phyloP scores from a whole-genome alignment of 345 rosid genomes.

The Arabis hirsuta region DNA sequence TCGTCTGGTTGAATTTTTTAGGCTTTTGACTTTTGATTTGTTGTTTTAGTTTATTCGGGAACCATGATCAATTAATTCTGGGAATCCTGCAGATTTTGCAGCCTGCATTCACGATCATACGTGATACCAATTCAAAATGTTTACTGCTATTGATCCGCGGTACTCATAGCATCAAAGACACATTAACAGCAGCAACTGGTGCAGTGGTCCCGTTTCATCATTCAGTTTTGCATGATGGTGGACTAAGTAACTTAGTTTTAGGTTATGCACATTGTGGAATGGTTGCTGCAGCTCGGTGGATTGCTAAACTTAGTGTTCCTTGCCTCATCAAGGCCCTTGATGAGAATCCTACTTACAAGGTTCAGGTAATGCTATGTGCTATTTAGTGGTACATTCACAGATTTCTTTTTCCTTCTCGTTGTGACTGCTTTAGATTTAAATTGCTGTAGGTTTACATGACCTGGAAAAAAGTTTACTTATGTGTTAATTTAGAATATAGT shows the following conservation, averaged over 20 bases:
- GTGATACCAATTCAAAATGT: conserved; percentile 67
- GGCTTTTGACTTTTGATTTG: not conserved
- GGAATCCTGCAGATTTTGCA: conserved; percentile 73
- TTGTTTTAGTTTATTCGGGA: conserved; percentile 22
- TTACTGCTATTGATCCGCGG: conserved; percentile 89
- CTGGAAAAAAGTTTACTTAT: not conserved
- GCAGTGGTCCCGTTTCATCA: conserved; percentile 99
- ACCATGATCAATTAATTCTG: conserved; percentile 10
- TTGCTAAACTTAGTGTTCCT: conserved; percentile 89
- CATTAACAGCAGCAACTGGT: conserved; percentile 96
- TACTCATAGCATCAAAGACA: conserved; percentile 95
- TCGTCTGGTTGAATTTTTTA: not conserved
- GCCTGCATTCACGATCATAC: conserved; percentile 93
- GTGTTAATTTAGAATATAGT: not conserved
- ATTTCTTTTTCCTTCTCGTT: not conserved
- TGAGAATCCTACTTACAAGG: conserved; percentile 71
- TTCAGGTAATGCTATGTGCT: conserved; percentile 65
- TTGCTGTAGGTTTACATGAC: conserved; percentile 10
- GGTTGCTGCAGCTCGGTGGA: conserved; percentile 99
- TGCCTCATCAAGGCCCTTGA: conserved; percentile 68
- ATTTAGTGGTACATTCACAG: conserved; percentile 3
- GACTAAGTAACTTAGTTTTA: conserved; percentile 87
- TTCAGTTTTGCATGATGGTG: conserved; percentile 93
- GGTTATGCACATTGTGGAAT: conserved; percentile 99
- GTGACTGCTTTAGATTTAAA: not conserved